Conservation (phyloP, 1,284 basidiomycete species). For the Coniophora puteana region DNA sequence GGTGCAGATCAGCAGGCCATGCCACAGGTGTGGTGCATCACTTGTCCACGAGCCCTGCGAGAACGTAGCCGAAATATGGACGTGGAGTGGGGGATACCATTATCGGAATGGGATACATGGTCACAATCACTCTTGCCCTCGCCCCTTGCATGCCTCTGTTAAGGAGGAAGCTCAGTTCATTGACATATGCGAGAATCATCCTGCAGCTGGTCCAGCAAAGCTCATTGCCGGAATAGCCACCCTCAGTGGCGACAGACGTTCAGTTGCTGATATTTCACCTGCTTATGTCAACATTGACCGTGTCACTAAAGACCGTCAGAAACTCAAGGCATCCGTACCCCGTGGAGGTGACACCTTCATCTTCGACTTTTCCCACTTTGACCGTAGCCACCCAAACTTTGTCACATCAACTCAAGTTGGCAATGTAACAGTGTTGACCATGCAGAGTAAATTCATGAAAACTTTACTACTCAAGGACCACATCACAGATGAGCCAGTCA, state of each 20-base stretch:
- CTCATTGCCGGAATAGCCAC: not conserved
- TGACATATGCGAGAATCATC: not conserved
- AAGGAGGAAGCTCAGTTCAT: not conserved
- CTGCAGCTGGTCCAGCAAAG: not conserved
- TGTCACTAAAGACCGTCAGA: not conserved
- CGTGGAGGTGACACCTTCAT: not conserved
- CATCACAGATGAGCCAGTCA: too few species aligned
- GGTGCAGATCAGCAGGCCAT: not conserved
- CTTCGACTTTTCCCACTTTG: not conserved
- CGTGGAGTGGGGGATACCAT: not conserved
- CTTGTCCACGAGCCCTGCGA: not conserved
- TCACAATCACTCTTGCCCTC: not conserved
- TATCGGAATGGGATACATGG: not conserved
- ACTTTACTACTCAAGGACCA: not conserved
- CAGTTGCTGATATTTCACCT: not conserved
- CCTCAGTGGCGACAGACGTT: not conserved
- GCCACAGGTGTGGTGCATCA: not conserved
- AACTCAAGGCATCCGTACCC: not conserved
- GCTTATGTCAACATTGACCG: not conserved
- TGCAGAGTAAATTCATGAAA: not conserved
- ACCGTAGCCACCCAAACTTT: not conserved
- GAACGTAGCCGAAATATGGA: not conserved
- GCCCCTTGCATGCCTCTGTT: not conserved
- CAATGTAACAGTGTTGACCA: not conserved
- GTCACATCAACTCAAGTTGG: not conserved